phyloP scores from a whole-genome alignment of 177 flowering plant genomes.

The Telopea speciosissima region DNA sequence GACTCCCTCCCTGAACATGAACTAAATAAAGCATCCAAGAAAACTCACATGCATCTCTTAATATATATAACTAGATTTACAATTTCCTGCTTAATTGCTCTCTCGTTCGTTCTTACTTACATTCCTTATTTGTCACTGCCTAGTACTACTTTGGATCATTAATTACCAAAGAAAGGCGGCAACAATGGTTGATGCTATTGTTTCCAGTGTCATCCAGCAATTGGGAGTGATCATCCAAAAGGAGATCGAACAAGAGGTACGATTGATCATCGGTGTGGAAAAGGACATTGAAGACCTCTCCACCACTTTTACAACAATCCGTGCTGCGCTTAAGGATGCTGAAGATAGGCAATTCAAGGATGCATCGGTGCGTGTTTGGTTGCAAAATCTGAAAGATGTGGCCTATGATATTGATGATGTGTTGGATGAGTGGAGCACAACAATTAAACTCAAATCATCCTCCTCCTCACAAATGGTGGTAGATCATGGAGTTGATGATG shows the following conservation, averaged over 20 bases:
- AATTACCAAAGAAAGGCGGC: too few species aligned
- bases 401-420: background rate
- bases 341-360: background rate
- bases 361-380: background rate
- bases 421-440: background rate
- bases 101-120: too few species aligned
- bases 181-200: background rate
- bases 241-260: background rate
- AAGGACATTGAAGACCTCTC: background rate
- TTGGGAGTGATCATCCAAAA: background rate
- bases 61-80: too few species aligned
- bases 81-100: too few species aligned
- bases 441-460: background rate
- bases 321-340: background rate
- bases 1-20: too few species aligned
- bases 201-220: background rate
- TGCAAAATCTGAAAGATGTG: background rate
- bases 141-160: too few species aligned
- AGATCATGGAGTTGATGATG: background rate
- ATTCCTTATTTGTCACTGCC: too few species aligned
- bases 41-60: too few species aligned
- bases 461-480: background rate
- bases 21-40: too few species aligned
- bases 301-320: background rate
- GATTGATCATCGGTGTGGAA: background rate